Percentiles rank a stretch among this genome's conserved stretches.
These are phyloP conservation scores for Vanrija sp. DNA, from an alignment of 1,284 basidiomycete species.

Conservation along the genomic window DNA sequence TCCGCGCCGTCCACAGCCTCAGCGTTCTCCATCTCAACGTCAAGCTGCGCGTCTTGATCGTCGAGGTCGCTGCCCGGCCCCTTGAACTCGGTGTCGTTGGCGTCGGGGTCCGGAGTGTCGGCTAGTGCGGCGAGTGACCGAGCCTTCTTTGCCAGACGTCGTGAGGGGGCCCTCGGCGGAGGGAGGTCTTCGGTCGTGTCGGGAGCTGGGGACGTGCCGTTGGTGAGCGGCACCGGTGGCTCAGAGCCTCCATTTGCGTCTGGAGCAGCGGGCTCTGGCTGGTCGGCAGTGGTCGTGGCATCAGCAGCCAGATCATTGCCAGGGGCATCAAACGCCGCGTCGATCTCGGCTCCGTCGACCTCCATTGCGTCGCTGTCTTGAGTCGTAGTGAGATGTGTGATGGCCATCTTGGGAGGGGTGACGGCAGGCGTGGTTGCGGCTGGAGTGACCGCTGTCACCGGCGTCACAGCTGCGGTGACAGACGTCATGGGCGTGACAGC, in stretches of 20 bases:
- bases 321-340: too few relatives aligned
- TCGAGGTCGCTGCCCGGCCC: constrained; percentile 24
- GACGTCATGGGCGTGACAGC: not conserved
- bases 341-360: too few relatives aligned
- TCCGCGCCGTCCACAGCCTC: constrained; percentile 47
- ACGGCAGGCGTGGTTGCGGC: too few relatives aligned
- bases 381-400: too few relatives aligned
- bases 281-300: not conserved
- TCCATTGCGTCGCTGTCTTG: too few relatives aligned
- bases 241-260: not conserved
- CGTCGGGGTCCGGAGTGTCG: constrained; percentile 38
- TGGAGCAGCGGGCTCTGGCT: too few relatives aligned
- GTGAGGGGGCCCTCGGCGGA: constrained; percentile 13
- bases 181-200: not conserved
- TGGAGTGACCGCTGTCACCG: not conserved
- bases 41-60: constrained; percentile 45
- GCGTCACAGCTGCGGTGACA: not conserved
- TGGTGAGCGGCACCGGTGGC: not conserved
- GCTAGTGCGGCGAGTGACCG: constrained; percentile 14
- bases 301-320: too few relatives aligned
- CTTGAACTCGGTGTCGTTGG: constrained; percentile 45
- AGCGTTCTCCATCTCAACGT: constrained; percentile 50
- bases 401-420: too few relatives aligned
- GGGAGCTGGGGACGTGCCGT: not conserved
- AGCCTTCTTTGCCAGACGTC: constrained; percentile 20